phyloP scores from a whole-genome alignment of 2,329 filamentous ascomycete genomes.

The Ascochyta lentis region DNA sequence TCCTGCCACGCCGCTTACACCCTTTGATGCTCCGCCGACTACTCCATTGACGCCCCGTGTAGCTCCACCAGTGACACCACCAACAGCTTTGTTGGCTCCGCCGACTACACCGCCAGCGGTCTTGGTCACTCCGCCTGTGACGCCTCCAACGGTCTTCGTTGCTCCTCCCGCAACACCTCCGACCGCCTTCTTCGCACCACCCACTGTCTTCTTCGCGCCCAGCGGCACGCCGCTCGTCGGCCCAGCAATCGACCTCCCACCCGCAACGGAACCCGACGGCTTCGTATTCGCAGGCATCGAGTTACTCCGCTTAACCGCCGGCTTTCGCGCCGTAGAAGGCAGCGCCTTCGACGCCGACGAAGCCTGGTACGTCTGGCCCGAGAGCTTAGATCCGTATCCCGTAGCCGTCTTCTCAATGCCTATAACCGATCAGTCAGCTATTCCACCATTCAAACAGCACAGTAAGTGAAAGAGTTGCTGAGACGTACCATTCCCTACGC shows the following conservation, averaged over 20 bases:
- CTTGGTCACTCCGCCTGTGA: constrained; percentile 12
- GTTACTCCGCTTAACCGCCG: constrained; percentile 41
- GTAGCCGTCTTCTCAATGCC: constrained; percentile 43
- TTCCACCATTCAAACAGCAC: too few species aligned
- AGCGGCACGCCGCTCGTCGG: constrained; percentile 28
- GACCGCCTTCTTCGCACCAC: constrained; percentile 30
- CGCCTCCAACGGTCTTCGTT: constrained; percentile 16
- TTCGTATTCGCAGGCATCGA: constrained; percentile 39
- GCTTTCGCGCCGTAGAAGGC: constrained; percentile 39
- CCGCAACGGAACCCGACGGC: constrained; percentile 19
- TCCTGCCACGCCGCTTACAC: background rate
- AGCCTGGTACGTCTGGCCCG: constrained; percentile 38
- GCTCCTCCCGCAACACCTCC: constrained; percentile 20
- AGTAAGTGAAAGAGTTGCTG: background rate
- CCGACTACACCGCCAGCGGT: constrained; percentile 6
- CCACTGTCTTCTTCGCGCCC: constrained; percentile 40
- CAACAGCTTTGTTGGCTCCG: constrained; percentile 6
- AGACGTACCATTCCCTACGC: constrained; percentile 41
- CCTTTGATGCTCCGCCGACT: constrained; percentile 3
- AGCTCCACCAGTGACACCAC: constrained; percentile 10
- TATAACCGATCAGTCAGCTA: constrained; percentile 7
- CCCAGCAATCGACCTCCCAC: constrained; percentile 9
- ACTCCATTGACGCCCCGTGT: constrained; percentile 10
- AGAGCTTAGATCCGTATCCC: constrained; percentile 37
- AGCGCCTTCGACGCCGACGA: constrained; percentile 37